phyloP scores from a whole-genome alignment of 805 yeast species.

The Candida pseudofarinosa region DNA sequence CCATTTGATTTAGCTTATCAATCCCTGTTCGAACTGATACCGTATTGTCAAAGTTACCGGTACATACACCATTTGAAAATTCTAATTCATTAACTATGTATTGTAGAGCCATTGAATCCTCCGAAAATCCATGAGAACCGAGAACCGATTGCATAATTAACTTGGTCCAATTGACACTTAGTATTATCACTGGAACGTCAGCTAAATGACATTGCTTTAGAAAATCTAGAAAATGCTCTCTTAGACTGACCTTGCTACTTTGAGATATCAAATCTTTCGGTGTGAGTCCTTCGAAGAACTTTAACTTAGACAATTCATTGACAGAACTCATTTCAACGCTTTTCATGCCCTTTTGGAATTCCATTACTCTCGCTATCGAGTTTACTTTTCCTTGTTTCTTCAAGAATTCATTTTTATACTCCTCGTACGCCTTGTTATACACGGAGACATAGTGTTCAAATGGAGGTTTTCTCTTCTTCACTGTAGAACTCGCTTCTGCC shows the following conservation, averaged over 20 bases:
- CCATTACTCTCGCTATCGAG: slow-evolving; percentile 37
- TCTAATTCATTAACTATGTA: slow-evolving; percentile 52
- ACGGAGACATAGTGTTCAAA: slow-evolving; percentile 42
- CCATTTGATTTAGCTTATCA: slow-evolving; percentile 40
- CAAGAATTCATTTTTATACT: slow-evolving; percentile 22
- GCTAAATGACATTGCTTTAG: slow-evolving; percentile 13
- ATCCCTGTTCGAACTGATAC: slow-evolving; percentile 45
- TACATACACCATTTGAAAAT: slow-evolving; percentile 21
- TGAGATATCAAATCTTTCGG: slow-evolving; percentile 25
- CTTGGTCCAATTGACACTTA: slow-evolving; percentile 65
- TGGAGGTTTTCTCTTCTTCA: slow-evolving; percentile 32
- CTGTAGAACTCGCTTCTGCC: slow-evolving; percentile 44
- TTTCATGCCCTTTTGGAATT: slow-evolving; percentile 43
- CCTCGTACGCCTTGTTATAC: slow-evolving; percentile 35
- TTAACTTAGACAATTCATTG: slow-evolving; percentile 30
- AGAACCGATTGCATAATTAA: slow-evolving; percentile 38
- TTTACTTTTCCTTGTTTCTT: slow-evolving; percentile 18
- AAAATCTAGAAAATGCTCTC: slow-evolving; percentile 37
- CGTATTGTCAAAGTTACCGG: slow-evolving; percentile 18
- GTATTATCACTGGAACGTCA: slow-evolving; percentile 36
- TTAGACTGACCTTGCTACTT: slow-evolving; percentile 33
- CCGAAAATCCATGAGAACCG: slow-evolving; percentile 12
- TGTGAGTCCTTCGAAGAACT: slow-evolving; percentile 42
- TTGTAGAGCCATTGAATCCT: slow-evolving; percentile 14
- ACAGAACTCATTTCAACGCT: slow-evolving; percentile 49